Evolutionary conservation across 2,329 filamentous ascomycete genomes (phyloP).

Genomic region (Ophiosphaerella korrae): DNA sequence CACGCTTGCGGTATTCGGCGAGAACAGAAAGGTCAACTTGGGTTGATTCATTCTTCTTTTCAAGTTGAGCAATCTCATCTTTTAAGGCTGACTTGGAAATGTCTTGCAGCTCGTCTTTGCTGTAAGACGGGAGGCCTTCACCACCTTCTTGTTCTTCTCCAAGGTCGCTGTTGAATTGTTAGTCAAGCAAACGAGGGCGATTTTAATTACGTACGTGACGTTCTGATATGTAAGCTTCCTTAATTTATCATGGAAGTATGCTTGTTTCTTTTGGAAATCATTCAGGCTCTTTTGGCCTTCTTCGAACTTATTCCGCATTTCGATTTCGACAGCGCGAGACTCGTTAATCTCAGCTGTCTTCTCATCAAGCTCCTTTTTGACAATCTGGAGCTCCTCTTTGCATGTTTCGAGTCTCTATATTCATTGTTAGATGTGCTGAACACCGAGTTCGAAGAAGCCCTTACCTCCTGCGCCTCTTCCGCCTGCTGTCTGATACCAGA

Average conservation of each 20-base stretch:
- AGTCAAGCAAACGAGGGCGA: not conserved
- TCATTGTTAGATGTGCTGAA: slow-evolving; percentile 21
- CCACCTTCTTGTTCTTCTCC: slow-evolving; percentile 61
- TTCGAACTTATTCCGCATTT: slow-evolving; percentile 98
- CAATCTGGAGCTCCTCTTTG: slow-evolving; percentile 75
- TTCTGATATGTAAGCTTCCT: slow-evolving; percentile 83
- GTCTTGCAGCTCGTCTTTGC: slow-evolving; percentile 68
- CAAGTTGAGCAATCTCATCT: slow-evolving; percentile 67
- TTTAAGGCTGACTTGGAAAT: slow-evolving; percentile 68
- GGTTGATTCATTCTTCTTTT: slow-evolving; percentile 80
- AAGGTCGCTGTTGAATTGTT: slow-evolving; percentile 47
- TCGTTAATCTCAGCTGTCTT: slow-evolving; percentile 86
- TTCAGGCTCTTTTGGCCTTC: slow-evolving; percentile 87
- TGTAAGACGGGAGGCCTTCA: slow-evolving; percentile 72
- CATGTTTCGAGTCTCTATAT: slow-evolving; percentile 70
- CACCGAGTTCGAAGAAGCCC: slow-evolving; percentile 6
- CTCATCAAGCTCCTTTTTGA: slow-evolving; percentile 87
- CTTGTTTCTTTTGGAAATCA: slow-evolving; percentile 83
- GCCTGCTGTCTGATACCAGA: slow-evolving; percentile 74
- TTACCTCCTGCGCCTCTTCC: slow-evolving; percentile 76
- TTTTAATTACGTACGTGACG: slow-evolving; percentile 50
- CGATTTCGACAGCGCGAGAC: slow-evolving; percentile 87
- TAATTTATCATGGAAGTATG: slow-evolving; percentile 90
- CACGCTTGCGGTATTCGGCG: slow-evolving; percentile 82
- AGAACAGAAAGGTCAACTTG: slow-evolving; percentile 89